A percentile compares a stretch with the other conserved stretches of the same genome.
These are phyloP conservation scores for Hordeum pubiflorum DNA, from an alignment of 202 grass and related monocot species.

Conservation along the genomic window DNA sequence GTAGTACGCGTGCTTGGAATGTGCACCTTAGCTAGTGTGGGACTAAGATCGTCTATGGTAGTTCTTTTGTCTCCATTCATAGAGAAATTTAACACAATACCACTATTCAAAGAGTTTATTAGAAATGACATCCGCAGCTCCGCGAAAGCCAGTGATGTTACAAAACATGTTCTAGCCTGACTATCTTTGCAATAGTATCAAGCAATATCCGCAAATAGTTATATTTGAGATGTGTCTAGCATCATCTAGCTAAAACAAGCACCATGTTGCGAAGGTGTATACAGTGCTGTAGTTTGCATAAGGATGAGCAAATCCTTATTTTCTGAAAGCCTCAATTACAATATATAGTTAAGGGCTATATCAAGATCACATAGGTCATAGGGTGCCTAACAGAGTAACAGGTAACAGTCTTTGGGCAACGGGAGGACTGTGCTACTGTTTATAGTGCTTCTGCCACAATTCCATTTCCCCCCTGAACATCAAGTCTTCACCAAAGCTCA, in stretches of 20 bases:
- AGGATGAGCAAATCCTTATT: background rate
- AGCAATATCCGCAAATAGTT: too few relatives aligned
- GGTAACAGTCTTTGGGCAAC: background rate
- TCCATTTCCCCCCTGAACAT: background rate
- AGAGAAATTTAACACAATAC: background rate
- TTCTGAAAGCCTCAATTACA: background rate
- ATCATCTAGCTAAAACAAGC: too few relatives aligned
- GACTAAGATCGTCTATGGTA: background rate
- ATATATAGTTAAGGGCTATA: background rate
- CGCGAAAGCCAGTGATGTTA: too few relatives aligned
- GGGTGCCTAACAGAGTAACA: background rate
- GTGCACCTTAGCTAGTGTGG: background rate
- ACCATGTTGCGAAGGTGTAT: too few relatives aligned
- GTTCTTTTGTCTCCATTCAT: background rate
- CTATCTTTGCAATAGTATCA: too few relatives aligned
- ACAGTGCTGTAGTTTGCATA: background rate
- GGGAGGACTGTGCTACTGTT: constrained; percentile 13
- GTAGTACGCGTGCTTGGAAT: too few relatives aligned
- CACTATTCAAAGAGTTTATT: background rate
- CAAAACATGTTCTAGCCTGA: too few relatives aligned
- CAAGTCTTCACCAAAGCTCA: background rate
- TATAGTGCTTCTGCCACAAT: constrained; percentile 7
- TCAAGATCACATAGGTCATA: background rate
- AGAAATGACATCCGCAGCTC: background rate
- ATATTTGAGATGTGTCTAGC: too few relatives aligned